A percentile compares a stretch with the other conserved stretches of the same genome.
Conservation (phyloP, 2,329 filamentous ascomycete species). For the Anisogramma anomala region DNA sequence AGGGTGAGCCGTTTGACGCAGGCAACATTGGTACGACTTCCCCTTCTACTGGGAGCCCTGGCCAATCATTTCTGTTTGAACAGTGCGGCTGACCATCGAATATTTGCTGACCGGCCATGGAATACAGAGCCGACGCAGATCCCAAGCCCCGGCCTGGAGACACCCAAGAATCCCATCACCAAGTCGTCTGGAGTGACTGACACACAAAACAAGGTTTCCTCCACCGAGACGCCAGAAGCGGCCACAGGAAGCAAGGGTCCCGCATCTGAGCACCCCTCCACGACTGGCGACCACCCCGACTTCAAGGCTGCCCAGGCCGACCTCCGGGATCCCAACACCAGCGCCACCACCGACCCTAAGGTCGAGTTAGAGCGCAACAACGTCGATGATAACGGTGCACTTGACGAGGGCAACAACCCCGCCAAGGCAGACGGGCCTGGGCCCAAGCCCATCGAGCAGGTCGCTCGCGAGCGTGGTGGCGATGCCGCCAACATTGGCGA, state of each 20-base stretch:
- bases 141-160: neutral
- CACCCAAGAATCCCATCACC: neutral
- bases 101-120: neutral
- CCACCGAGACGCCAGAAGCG: neutral
- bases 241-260: constrained; percentile 6
- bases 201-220: neutral
- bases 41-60: neutral
- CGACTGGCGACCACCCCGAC: constrained; percentile 17
- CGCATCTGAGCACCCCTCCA: constrained; percentile 20
- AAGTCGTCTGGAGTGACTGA: neutral
- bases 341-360: constrained; percentile 24
- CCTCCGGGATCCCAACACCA: constrained; percentile 26
- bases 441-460: constrained; percentile 29
- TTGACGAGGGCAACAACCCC: constrained; percentile 24
- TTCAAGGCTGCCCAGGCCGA: constrained; percentile 27
- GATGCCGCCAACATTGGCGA: constrained; percentile 18
- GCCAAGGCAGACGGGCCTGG: constrained; percentile 30
- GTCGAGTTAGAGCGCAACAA: constrained; percentile 21
- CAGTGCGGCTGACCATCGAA: neutral
- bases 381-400: constrained; percentile 24
- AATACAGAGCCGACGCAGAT: neutral
- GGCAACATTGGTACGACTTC: constrained; percentile 51
- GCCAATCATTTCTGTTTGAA: neutral
- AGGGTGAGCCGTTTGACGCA: constrained; percentile 64
- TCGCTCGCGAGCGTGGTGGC: constrained; percentile 25